Base-by-base conservation (phyloP, 768 basidiomycete genomes). In the Termitomyces eurrhizus region DNA sequence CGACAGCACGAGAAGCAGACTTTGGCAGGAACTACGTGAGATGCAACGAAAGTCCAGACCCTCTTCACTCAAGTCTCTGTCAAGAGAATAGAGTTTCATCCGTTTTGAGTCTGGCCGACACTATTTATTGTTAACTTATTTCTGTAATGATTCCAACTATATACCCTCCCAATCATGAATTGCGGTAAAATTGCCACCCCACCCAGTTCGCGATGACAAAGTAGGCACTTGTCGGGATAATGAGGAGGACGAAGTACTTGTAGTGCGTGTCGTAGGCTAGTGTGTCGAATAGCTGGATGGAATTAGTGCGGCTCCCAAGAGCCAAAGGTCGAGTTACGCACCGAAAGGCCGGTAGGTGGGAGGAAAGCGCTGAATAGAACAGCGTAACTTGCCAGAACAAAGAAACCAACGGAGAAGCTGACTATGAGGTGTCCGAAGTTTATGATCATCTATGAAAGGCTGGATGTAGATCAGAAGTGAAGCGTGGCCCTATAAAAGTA, bases 141-240 rank as follows among this genome's bases (percentile, higher is more conserved):
- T 39, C 42, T 56, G 59, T n/a, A 51, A 62, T 37, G 46, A 46
- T 56, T 58, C 48, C 21, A 41, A n/a, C 12, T 3, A 6, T 21
- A 54, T 53, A 18, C 9, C 32, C 48, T 41, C 4, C 14, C n/a
- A 7, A 18, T 84, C 73, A 95, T 12, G 93, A 93, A 72, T 95
- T 94, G 48, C 90, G 86, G 71, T 93, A 98, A 73, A 93, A 97
- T 73, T 98, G 94, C 94, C 95, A 98, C 45, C 95, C 95, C 42
- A 96, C 92, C 96, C 96, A 98, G 68, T 98, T 98, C 45, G 94
- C 93, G 67, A 98, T 98, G 56, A 93, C 90, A 72, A 95, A 96
- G 74, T 93, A 95, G 44, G 89, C 80, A 11, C 81, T 84, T 8
- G 88, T 87, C 13, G 96, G 94, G 49, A 98, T 81, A 48, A 95